Percentiles rank a stretch among this genome's conserved stretches.
These are phyloP conservation scores for Bruguiera gymnorhiza DNA, from an alignment of 345 rosid species.

Conservation along the genomic window DNA sequence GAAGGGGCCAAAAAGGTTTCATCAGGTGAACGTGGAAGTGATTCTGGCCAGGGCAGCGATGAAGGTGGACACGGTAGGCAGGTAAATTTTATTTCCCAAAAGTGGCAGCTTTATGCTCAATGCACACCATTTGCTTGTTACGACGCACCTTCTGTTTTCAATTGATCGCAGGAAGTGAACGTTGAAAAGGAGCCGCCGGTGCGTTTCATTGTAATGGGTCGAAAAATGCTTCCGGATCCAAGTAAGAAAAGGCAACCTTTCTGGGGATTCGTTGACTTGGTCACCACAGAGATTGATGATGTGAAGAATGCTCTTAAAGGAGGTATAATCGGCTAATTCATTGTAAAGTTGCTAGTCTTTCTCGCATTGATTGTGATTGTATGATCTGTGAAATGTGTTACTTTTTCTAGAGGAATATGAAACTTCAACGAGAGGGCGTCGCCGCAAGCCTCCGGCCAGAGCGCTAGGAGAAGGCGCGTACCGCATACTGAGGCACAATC, in stretches of 20 bases:
- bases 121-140: too few relatives aligned
- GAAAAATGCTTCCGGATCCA: conserved; percentile 68
- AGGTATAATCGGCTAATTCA: conserved; percentile 26
- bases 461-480: conserved; percentile 74
- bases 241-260: conserved; percentile 50
- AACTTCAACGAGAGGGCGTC: conserved; percentile 56
- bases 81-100: conserved; percentile 27
- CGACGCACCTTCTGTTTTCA: too few relatives aligned
- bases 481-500: conserved; percentile 58
- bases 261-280: conserved; percentile 79
- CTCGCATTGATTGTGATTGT: background rate
- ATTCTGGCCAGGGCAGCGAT: conserved; percentile 9
- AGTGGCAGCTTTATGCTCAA: background rate
- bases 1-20: conserved; percentile 33
- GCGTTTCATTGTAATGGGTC: conserved; percentile 64
- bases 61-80: conserved; percentile 56
- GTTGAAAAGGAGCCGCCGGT: conserved; percentile 52
- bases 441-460: conserved; percentile 47
- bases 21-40: background rate
- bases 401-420: conserved; percentile 54
- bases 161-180: conserved; percentile 43
- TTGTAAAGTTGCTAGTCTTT: background rate
- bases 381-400: too few relatives aligned
- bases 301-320: conserved; percentile 55
- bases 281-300: conserved; percentile 52